Conservation (phyloP, 176 grass and related monocot species). For the Carex kokanica region DNA sequence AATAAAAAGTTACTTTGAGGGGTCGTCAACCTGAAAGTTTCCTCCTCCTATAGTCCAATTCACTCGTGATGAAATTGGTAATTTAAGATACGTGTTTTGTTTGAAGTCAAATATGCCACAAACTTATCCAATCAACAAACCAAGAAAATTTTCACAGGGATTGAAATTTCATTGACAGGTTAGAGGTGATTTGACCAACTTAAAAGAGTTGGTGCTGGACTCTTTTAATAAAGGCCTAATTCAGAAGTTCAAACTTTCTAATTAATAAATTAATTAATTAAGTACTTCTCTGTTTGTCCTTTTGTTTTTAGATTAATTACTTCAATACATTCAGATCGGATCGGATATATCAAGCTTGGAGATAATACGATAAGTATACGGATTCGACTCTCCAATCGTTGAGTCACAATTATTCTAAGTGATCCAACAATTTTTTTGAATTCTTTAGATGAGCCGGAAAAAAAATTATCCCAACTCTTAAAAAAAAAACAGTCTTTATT, state of each 20-base stretch:
- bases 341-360: background rate
- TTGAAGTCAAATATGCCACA: conserved; percentile 14
- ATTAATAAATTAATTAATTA: background rate
- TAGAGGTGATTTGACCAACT: conserved; percentile 8
- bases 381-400: background rate
- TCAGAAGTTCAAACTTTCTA: background rate
- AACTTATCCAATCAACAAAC: background rate
- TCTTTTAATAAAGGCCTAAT: background rate
- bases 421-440: too few species aligned
- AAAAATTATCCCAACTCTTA: too few species aligned
- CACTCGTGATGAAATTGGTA: background rate
- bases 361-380: background rate
- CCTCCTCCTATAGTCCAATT: conserved; percentile 1
- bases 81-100: background rate
- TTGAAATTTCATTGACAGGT: background rate
- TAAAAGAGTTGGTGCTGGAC: background rate
- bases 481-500: too few species aligned
- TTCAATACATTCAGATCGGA: background rate
- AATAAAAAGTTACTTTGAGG: background rate
- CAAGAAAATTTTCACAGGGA: background rate
- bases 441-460: too few species aligned
- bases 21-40: background rate
- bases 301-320: background rate
- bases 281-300: too few species aligned
- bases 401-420: background rate